phyloP scores from a whole-genome alignment of 805 yeast genomes.

The Metschnikowia borealis region DNA sequence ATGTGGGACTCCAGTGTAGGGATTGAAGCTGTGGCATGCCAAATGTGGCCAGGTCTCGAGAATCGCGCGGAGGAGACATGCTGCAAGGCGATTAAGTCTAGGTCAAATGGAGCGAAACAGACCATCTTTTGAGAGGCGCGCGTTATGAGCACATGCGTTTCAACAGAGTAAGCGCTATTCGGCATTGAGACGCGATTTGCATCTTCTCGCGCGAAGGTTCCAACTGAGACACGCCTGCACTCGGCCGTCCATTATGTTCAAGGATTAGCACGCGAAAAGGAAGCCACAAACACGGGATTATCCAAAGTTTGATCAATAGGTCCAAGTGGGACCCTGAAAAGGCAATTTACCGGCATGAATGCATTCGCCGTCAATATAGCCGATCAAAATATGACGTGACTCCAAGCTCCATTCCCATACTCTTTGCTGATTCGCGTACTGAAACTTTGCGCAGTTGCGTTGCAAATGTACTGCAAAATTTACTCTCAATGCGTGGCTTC shows the following conservation, averaged over 20 bases:
- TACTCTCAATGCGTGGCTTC: conserved; percentile 1
- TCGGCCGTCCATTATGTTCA: neutral
- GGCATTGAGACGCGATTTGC: conserved; percentile 4
- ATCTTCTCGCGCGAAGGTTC: conserved; percentile 1
- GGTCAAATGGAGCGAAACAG: conserved; percentile 1
- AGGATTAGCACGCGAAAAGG: neutral
- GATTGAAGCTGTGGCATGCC: neutral
- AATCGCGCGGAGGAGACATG: neutral
- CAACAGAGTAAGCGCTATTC: neutral
- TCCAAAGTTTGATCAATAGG: no score
- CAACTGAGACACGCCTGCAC: conserved; percentile 1
- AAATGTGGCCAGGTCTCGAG: neutral
- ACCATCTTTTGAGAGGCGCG: neutral
- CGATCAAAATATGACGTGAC: neutral
- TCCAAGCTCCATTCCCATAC: neutral
- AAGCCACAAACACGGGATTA: neutral
- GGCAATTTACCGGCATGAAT: no score
- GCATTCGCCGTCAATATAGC: neutral
- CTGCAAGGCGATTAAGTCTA: neutral
- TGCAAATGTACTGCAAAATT: neutral
- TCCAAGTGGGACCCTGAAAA: no score
- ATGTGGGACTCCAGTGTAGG: neutral
- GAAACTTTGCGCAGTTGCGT: neutral
- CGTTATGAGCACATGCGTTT: conserved; percentile 1
- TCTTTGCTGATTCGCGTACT: neutral